A percentile compares a stretch with the other conserved stretches of the same genome.
These are phyloP conservation scores for Sungouiozyma intestinalis DNA, from an alignment of 805 yeast genomes.

Conservation along the genomic window DNA sequence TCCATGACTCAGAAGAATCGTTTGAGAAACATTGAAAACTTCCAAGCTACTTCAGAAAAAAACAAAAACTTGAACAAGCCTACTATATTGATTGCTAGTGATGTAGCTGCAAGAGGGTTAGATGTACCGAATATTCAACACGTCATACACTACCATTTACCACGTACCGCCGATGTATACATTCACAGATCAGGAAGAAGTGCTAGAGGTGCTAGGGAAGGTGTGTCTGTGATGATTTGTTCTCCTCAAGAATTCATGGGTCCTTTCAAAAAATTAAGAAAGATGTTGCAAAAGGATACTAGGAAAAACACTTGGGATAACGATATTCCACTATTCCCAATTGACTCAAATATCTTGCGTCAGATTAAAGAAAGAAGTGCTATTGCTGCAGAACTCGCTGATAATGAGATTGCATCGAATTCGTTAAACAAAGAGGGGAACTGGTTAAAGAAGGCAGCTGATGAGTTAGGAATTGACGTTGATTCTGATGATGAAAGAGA, in stretches of 20 bases:
- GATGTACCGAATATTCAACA: slow-evolving; percentile 88
- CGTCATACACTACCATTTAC: slow-evolving; percentile 91
- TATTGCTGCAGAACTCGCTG: slow-evolving; percentile 68
- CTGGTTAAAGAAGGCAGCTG: slow-evolving; percentile 88
- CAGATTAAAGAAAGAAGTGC: slow-evolving; percentile 61
- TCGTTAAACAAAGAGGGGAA: slow-evolving; percentile 56
- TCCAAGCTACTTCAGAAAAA: slow-evolving; percentile 28
- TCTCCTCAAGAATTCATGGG: slow-evolving; percentile 92
- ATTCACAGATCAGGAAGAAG: slow-evolving; percentile 97
- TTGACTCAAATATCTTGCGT: slow-evolving; percentile 62
- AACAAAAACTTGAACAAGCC: slow-evolving; percentile 36
- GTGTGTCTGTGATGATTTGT: slow-evolving; percentile 89
- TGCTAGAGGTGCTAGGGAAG: slow-evolving; percentile 89
- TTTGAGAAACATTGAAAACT: slow-evolving; percentile 67
- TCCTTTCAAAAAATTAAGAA: slow-evolving; percentile 67
- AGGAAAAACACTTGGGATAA: slow-evolving; percentile 35
- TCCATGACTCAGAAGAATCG: slow-evolving; percentile 94
- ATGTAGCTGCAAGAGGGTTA: slow-evolving; percentile 96
- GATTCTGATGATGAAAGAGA: slow-evolving; percentile 47
- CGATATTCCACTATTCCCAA: slow-evolving; percentile 58
- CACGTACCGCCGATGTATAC: slow-evolving; percentile 88
- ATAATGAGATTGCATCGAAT: slow-evolving; percentile 49
- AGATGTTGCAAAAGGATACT: slow-evolving; percentile 28
- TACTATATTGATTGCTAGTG: slow-evolving; percentile 80
- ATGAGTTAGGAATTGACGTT: slow-evolving; percentile 77